Base-by-base conservation (phyloP, 306 rosid genomes). In the Quercus ilex region DNA sequence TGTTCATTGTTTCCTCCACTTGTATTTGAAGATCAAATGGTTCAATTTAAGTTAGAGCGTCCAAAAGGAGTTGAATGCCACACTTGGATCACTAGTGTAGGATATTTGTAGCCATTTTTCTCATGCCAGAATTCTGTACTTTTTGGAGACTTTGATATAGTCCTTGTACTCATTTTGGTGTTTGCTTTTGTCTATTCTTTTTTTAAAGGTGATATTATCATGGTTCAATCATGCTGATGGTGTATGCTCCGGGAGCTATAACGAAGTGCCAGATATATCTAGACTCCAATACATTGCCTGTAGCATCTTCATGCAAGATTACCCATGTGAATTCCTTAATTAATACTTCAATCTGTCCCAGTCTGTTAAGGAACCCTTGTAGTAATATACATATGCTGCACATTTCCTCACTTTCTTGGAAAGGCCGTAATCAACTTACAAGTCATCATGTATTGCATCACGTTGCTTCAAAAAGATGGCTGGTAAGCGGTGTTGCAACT, bases 201-300 rank as follows among this genome's bases (percentile, higher is more conserved):
- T 52, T 46, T 77, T 64, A 35, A 86, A 90, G 92, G 91, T 55
- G 26, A 17, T 69, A 55, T 25, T 86, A 90, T 86, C 69, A 92
- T 92, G 97, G 94, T 92, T 80, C 88, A 89, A 79, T 78, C 92
- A 92, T 94, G 97, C 43, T 92, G 91, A 91, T 75, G 83, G 83
- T 85, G 76, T 82, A 84, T 84, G 86, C 91, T 90, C 79, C 90
- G 41, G 83, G 83, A 83, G 96, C 88, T 88, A 77, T 68, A 80
- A 80, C 85, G 21, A 85, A 83, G 76, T 82, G 69, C 73, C 83
- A 70, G 56, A 38, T 85, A 76, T 74, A 74, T 71, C 85, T 78
- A 26, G 83, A 93, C 67, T 84, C 83, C 23, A 51, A 78, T 43
- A 74, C 80, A 46, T 78, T 73, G 41, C 88, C 81, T 33, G 93